Base-by-base conservation (phyloP, 805 yeast genomes). In the Metschnikowia proteae region DNA sequence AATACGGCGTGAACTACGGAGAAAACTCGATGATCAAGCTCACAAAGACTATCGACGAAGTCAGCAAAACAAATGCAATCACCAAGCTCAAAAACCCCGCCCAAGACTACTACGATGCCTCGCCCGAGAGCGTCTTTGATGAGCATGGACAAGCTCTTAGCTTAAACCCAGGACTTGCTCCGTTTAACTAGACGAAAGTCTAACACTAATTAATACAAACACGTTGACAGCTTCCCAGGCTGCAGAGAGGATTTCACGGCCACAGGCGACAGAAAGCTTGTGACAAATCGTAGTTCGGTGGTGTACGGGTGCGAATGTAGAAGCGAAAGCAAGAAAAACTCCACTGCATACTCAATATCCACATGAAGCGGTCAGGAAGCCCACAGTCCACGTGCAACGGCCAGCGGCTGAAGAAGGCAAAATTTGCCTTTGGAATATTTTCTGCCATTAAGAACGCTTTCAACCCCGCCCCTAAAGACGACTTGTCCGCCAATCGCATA, bases 1-100 rank as follows among this genome's bases (percentile, higher is more conserved):
- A 58, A 56, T 73, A 70, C 47, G 78, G 77, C 5, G 73, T 84
- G 5, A 84, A 84, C 59, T 78, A 78, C 53, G 95, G 95, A 23
- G 92, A 86, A 53, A 74, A 72, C 40, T 74, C 81, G 46, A 76
- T 82, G 69, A 77, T 81, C 30, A 79, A 81, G 55, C 66, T 80
- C 7, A 74, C 83, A 17, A 78, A 82, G 47, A 81, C 80, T 43
- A 79, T 81, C 47, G 81, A 79, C 45, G 55, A 57, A 3, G 74
- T 69, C 17, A 68, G 74, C 2, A 59, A 68, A 33, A 66, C 69
- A 46, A 66, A 73, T 47, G 74, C 75, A 0, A 53, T 70, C 13
- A 67, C 71, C 1, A 75, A 75, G 1, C 57, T 71, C 17, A 65
- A 61, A 45, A 73, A 73, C 52, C 78, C 78, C 0, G 78, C 78